Conservation (phyloP, 129 eudicot species). For the Helianthus annuus region HanXRQr2.0-SUNRISE NC_035437.2:106356450-106356949, state of each 20-base stretch:
- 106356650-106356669: too few species aligned
- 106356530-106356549: background rate
- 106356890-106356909: too few species aligned
- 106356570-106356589: constrained; percentile 15
- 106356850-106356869: too few species aligned
- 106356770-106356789: background rate
- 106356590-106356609: constrained; percentile 12
- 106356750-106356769: background rate
- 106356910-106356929: too few species aligned
- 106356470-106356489: background rate
- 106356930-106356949: too few species aligned
- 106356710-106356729: background rate
- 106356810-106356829: too few species aligned
- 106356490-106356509: constrained; percentile 12
- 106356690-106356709: background rate
- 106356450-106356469: background rate
- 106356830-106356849: too few species aligned
- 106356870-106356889: too few species aligned
- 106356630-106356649: too few species aligned
- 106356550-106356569: background rate
- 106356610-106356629: background rate
- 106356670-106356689: background rate
- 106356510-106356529: background rate
- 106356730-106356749: background rate
- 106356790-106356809: too few species aligned